Conservation (phyloP, 1,284 basidiomycete species). For the Heterobasidion parviporum region DNA sequence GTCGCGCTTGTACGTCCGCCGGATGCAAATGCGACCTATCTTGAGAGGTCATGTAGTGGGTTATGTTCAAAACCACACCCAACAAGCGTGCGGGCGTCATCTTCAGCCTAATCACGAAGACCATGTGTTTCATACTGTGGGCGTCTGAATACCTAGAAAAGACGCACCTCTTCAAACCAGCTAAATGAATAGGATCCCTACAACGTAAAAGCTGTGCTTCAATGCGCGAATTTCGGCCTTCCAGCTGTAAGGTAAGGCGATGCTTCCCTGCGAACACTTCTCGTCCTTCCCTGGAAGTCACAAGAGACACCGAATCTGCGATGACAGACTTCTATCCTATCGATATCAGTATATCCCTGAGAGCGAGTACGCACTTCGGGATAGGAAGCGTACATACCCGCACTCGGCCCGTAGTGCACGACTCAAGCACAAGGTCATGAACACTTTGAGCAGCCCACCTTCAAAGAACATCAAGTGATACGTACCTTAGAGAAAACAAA, state of each 20-base stretch:
- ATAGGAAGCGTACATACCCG: neutral
- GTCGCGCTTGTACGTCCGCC: too few species aligned
- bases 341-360: neutral
- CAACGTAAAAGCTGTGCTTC: neutral
- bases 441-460: neutral
- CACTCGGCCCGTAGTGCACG: neutral
- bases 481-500: too few species aligned
- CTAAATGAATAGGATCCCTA: neutral
- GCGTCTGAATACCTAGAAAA: neutral
- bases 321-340: neutral
- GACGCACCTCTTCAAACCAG: neutral
- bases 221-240: neutral
- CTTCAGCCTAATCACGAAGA: neutral
- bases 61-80: too few species aligned
- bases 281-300: too few species aligned
- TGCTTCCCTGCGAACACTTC: neutral
- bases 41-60: too few species aligned
- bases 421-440: neutral
- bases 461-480: neutral
- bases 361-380: neutral
- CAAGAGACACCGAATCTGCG: too few species aligned
- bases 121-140: too few species aligned
- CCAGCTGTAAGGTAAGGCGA: neutral
- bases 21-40: too few species aligned
- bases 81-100: neutral